Evolutionary conservation across 495 filamentous ascomycete species (phyloP), one percentile per base, ranked within the genome.

Genomic region (Hypoxylon lenormandii): DNA sequence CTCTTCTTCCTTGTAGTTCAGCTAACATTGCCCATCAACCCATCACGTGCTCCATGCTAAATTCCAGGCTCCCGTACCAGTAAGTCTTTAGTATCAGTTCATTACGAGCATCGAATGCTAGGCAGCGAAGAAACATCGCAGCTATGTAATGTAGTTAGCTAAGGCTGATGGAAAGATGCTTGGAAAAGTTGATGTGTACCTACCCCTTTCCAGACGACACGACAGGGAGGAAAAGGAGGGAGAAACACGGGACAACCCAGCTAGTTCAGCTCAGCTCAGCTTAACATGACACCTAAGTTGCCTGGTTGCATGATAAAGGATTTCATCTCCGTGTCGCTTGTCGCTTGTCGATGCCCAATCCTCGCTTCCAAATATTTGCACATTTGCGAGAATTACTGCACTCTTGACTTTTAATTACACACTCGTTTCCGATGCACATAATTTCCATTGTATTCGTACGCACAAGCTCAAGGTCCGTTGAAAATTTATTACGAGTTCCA

Each of bases 181-280:
- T 37, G 12, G 15, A 13, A 33, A 28, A 38, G 8, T 16, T 60
- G 28, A 52, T 56, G 60, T 63, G 46, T 40, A 13, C 12, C 37
- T 13, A 11, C 15, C 8, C 30, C 37, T 22, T 46, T 23, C 21
- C 8, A 56, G 54, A 46, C n/a, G 21, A 16, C 12, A n/a, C n/a
- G n/a, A n/a, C n/a, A n/a, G n/a, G n/a, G 38, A 56, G 36, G 57
- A 51, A 55, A 69, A 66, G 51, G 61, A 57, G 54, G 68, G 72
- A 68, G 74, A 72, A 67, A 74, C 72, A 74, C 68, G 74, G 71
- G 68, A 69, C 63, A 74, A 75, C 77, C 76, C 72, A 77, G 73
- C 72, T 65, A 75, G n/a, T n/a, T n/a, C n/a, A 64, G 70, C 73
- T 65, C 73, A 76, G 73, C 72, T 70, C 60, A 60, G 66, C 60